Base-by-base conservation (phyloP, 179 eudicot species). In the Spergularia azorica region DNA sequence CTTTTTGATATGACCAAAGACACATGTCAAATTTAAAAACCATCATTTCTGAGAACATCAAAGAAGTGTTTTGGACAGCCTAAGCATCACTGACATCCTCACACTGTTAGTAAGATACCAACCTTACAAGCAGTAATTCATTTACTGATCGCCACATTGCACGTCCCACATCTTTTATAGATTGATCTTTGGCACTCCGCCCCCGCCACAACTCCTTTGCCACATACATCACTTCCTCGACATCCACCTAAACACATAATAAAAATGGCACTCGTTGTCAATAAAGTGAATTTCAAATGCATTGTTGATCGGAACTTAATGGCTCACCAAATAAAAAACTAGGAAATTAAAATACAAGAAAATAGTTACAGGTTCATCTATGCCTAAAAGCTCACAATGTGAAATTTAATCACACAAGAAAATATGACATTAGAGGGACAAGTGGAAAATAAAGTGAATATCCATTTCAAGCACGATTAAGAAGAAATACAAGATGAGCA, bases 131-230 rank as follows among this genome's bases (percentile, higher is more conserved):
- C 91, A 95, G 91, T 77, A 95, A 83, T 80, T 95, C 95, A 67
- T 95, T 91, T 75, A 93, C 85, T 20, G 99, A 90, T 72, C 97
- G 97, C 99, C 99, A 93, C 95, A 95, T 86, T 83, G 88, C 99
- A 75, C 97, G 97, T 52, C 99, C 99, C 51, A 91, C 90, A 66
- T 86, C 91, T 85, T 85, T 89, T 60, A 71, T 74, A 65, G 86
- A 84, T 76, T 86, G 84, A 80, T 94, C 97, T 84, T 90, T 89
- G 48, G 97, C 97, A 87, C 99, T 95, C 83, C 97, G 82, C 46
- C 99, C 95, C 80, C 74, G 97, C 99, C 99, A 95, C 82, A 95
- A 81, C 80, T 95, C 99, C 87, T 95, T 95, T 12, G 84, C 91
- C 72, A 93, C 78, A 70, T 93, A 95, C 90, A 86, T 83, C 69